These are phyloP conservation scores for Bertia moriformis DNA, from an alignment of 2,329 filamentous ascomycete species.

Conservation along the genomic window DNA sequence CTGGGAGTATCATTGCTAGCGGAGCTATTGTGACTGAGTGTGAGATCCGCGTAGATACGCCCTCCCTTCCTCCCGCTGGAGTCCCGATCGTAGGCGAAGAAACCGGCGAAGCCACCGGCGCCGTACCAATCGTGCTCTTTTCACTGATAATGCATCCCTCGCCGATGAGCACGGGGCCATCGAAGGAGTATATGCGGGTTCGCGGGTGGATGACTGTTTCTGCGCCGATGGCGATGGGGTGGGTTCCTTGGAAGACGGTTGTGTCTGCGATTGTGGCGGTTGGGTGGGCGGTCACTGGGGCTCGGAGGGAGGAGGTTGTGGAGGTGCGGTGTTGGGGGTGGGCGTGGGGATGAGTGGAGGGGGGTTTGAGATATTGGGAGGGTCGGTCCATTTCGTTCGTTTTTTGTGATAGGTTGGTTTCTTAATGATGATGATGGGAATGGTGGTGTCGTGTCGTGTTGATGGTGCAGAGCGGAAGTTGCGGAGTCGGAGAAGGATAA, in stretches of 20 bases:
- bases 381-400: neutral
- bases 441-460: too few relatives aligned
- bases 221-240: conserved; percentile 38
- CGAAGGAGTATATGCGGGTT: conserved; percentile 37
- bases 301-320: conserved; percentile 6
- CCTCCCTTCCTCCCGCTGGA: neutral
- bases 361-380: conserved; percentile 2
- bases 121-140: conserved; percentile 22
- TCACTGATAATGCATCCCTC: conserved; percentile 43
- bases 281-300: conserved; percentile 13
- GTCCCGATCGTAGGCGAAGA: neutral
- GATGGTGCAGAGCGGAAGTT: too few relatives aligned
- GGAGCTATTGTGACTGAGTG: conserved; percentile 21
- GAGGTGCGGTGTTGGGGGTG: neutral
- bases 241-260: conserved; percentile 32
- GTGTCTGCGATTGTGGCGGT: conserved; percentile 26
- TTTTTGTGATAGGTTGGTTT: too few relatives aligned
- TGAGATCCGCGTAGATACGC: conserved; percentile 15
- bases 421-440: too few relatives aligned
- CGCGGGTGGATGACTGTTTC: conserved; percentile 43
- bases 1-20: conserved; percentile 16
- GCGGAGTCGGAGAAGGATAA: too few relatives aligned
- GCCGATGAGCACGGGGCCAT: conserved; percentile 43
- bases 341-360: neutral
- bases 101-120: conserved; percentile 6